A percentile compares a stretch with the other conserved stretches of the same genome.
phyloP scores from a whole-genome alignment of 306 rosid species.

The Dicorynia guianensis region DNA sequence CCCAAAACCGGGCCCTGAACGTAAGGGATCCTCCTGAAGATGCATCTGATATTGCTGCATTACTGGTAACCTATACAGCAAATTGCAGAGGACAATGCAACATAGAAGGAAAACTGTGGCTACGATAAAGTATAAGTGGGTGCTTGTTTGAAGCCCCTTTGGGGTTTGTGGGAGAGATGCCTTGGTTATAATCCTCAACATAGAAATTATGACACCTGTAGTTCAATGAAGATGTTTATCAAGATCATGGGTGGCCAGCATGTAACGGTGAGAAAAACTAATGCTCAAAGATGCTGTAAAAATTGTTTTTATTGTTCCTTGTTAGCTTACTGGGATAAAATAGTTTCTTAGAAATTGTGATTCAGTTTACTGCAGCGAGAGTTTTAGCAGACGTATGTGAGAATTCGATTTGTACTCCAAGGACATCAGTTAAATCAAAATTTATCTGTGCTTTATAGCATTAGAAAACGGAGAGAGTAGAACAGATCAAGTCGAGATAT shows the following conservation, averaged over 20 bases:
- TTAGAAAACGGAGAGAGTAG: too few species aligned
- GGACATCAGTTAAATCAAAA: background rate
- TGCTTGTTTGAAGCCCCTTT: constrained; percentile 81
- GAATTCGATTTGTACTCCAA: constrained; percentile 16
- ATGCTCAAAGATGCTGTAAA: background rate
- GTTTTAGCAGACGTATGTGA: background rate
- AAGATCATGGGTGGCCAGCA: background rate
- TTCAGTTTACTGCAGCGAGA: constrained; percentile 4
- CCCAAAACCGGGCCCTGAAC: constrained; percentile 63
- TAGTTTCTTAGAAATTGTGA: background rate
- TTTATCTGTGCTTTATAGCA: background rate
- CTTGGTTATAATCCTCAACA: constrained; percentile 83
- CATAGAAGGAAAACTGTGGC: constrained; percentile 67
- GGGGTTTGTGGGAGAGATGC: constrained; percentile 81
- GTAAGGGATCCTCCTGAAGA: constrained; percentile 46
- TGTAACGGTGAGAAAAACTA: background rate
- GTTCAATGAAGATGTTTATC: constrained; percentile 33
- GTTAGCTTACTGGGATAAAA: background rate
- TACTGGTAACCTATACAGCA: constrained; percentile 74
- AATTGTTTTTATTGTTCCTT: background rate
- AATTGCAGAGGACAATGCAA: constrained; percentile 76
- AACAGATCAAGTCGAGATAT: background rate
- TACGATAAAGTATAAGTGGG: constrained; percentile 84
- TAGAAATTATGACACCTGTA: constrained; percentile 80
- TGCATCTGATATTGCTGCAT: constrained; percentile 63